Evolutionary conservation across 2,329 filamentous ascomycete genomes (phyloP).

Genomic region (Aaosphaeria arxii): DNA sequence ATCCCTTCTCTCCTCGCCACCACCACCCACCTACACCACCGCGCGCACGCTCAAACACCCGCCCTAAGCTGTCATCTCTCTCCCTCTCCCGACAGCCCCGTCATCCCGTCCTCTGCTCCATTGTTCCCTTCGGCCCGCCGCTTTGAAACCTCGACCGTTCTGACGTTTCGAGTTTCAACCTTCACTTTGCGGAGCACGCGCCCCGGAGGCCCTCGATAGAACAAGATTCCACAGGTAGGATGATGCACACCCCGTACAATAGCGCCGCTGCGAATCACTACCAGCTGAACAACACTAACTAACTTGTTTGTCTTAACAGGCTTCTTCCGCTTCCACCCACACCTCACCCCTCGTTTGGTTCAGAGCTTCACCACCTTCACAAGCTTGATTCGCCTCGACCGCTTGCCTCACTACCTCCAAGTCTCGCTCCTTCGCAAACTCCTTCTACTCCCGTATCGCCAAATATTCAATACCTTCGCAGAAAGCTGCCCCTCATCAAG

Average conservation of each 20-base stretch:
- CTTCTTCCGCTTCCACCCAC: slow-evolving; percentile 16
- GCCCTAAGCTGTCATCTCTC: no score
- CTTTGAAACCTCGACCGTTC: slow-evolving; percentile 29
- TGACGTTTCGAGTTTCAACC: slow-evolving; percentile 40
- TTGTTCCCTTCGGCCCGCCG: slow-evolving; percentile 14
- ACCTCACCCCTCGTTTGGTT: slow-evolving; percentile 36
- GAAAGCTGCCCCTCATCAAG: neutral
- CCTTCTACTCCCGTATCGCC: no score
- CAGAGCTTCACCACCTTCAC: slow-evolving; percentile 15
- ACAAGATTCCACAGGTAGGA: slow-evolving; percentile 26
- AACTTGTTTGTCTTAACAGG: slow-evolving; percentile 23
- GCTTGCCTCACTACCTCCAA: slow-evolving; percentile 11
- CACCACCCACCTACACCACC: no score
- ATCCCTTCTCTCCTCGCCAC: no score
- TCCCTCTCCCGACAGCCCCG: no score
- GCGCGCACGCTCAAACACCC: no score
- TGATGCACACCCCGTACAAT: slow-evolving; percentile 14
- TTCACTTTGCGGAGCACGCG: slow-evolving; percentile 35
- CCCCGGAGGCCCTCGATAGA: slow-evolving; percentile 22
- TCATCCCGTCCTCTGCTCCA: neutral
- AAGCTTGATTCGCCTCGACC: slow-evolving; percentile 6
- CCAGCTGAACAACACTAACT: slow-evolving; percentile 11
- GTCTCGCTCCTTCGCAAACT: slow-evolving; percentile 5
- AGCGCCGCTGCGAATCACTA: slow-evolving; percentile 14
- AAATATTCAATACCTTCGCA: neutral